These are phyloP conservation scores for Euphrasia arctica DNA, from an alignment of 305 asterid genomes.

Conservation along the genomic window DNA sequence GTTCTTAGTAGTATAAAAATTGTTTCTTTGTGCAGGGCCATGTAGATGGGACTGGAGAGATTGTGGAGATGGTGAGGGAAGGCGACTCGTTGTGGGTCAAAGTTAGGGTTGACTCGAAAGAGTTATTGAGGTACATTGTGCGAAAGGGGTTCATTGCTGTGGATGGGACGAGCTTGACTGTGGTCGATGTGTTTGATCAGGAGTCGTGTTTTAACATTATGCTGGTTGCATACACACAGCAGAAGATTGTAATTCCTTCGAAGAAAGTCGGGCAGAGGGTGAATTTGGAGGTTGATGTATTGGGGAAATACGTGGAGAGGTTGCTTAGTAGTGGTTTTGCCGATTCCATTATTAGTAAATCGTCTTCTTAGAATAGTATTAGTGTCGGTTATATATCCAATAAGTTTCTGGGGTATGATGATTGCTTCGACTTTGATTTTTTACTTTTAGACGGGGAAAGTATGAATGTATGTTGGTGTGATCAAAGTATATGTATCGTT, in stretches of 20 bases:
- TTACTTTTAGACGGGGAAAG: background rate
- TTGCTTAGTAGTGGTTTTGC: slow-evolving; percentile 25
- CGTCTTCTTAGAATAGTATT: background rate
- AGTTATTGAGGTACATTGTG: too few species aligned
- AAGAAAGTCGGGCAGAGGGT: slow-evolving; percentile 88
- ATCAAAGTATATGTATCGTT: background rate
- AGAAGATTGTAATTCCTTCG: slow-evolving; percentile 68
- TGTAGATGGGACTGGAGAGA: too few species aligned
- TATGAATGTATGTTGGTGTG: background rate
- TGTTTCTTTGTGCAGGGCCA: too few species aligned
- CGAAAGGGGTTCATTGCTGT: too few species aligned
- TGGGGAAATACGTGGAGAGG: slow-evolving; percentile 84
- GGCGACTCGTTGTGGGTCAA: too few species aligned
- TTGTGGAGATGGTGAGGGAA: too few species aligned
- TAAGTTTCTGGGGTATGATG: slow-evolving; percentile 1
- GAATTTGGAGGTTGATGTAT: slow-evolving; percentile 88
- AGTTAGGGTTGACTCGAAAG: too few species aligned
- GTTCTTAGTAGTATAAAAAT: too few species aligned
- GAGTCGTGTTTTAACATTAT: slow-evolving; percentile 58
- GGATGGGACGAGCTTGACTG: too few species aligned
- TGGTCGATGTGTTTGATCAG: too few species aligned
- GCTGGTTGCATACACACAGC: slow-evolving; percentile 83
- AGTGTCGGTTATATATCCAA: background rate
- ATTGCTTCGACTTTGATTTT: background rate
- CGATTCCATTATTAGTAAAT: slow-evolving; percentile 16